Evolutionary conservation across 2,329 filamentous ascomycete species (phyloP), one percentile per base, ranked within the genome.

Genomic region (Lomentospora prolificans): DNA sequence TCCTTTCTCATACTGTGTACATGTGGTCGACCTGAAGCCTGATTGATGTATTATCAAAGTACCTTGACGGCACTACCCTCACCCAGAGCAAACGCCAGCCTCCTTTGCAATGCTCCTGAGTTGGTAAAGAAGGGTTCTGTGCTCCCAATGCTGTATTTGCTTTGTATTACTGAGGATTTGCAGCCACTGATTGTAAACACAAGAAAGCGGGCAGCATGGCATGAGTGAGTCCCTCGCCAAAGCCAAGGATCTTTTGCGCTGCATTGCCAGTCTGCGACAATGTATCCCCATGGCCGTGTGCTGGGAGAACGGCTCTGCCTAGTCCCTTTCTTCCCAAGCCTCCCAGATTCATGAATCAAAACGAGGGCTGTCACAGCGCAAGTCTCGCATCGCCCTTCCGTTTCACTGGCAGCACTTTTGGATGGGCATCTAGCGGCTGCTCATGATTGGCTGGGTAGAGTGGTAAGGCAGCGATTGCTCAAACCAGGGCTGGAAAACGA

Each of bases 391-490:
- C 44, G 12, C 30, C 30, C 24, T 10, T 22, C 44, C 44, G 44
- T 48, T 48, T 48, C 44, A 27, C 44, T 48, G 44, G 44, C 12
- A 19, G 44, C 17, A 48, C 44, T 48, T 25, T 5, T 7, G 6
- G 44, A 25, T 22, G 17, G 44, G n/a, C 44, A 9, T 48, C 17
- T 10, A 48, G 19, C 12, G 44, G 22, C 44, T 10, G 14, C 44
- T n/a, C 30, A 10, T 48, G 44, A 48, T 48, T 48, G 44, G 44
- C 22, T 25, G 22, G 10, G 10, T 19, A 22, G 7, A 9, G 44
- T 48, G 3, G 44, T 48, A 48, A 48, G 44, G 44, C 44, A 48
- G 44, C 44, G 44, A 48, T 25, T 41, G 36, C n/a, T 41, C 44
- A 48, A 48, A 48, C 44, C 44, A 48, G 44, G 22, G 44, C 44